These are phyloP conservation scores for Botrytis elliptica DNA, from an alignment of 2,329 filamentous ascomycete genomes.

Conservation along the genomic window DNA sequence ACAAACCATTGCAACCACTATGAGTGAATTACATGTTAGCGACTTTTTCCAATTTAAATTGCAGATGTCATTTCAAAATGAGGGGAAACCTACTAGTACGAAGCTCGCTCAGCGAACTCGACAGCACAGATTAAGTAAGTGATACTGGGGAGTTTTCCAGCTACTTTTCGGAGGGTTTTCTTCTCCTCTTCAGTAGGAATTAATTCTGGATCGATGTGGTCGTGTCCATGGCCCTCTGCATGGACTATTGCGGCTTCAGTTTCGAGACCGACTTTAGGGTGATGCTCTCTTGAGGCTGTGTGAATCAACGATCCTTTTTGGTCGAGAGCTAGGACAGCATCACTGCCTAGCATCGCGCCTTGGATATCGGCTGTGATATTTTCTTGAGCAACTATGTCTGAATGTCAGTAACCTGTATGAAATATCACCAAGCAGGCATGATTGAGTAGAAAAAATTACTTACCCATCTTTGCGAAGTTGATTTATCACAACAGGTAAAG, in stretches of 20 bases:
- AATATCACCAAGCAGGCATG: neutral
- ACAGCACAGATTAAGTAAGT: slow-evolving; percentile 71
- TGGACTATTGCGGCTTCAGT: neutral
- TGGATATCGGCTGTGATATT: slow-evolving; percentile 25
- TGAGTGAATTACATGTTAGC: neutral
- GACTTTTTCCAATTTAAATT: slow-evolving; percentile 41
- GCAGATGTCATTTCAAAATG: slow-evolving; percentile 10
- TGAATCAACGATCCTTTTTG: slow-evolving; percentile 27
- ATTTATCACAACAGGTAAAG: slow-evolving; percentile 13
- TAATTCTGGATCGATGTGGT: slow-evolving; percentile 8
- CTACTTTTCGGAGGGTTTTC: slow-evolving; percentile 59
- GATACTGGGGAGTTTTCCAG: slow-evolving; percentile 62
- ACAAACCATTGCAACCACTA: slow-evolving; percentile 17
- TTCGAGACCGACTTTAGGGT: neutral
- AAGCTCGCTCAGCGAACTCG: slow-evolving; percentile 74
- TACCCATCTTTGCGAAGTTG: slow-evolving; percentile 21
- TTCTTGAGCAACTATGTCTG: slow-evolving; percentile 18
- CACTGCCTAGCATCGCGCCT: slow-evolving; percentile 17
- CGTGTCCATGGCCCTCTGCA: neutral
- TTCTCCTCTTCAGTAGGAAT: slow-evolving; percentile 58
- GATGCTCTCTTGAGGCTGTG: slow-evolving; percentile 19
- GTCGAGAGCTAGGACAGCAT: slow-evolving; percentile 25
- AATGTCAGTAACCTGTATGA: neutral
- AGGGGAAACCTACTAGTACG: slow-evolving; percentile 68
- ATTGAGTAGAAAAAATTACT: neutral